These are phyloP conservation scores for Tylopilus balloui DNA, from an alignment of 768 basidiomycete genomes.

Conservation along the genomic window DNA sequence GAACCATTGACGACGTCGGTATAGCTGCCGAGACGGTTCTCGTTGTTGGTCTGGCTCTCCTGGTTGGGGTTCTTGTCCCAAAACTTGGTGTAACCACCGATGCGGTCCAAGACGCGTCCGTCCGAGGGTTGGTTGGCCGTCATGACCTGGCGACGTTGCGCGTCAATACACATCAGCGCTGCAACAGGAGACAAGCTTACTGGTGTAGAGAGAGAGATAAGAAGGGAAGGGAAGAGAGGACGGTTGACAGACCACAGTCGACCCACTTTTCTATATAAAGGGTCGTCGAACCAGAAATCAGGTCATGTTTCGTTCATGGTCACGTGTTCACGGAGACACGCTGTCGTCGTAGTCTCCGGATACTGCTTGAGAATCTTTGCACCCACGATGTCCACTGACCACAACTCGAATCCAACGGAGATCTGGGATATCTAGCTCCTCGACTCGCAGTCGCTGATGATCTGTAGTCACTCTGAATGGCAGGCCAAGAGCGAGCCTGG, in stretches of 20 bases:
- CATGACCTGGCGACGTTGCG: not conserved
- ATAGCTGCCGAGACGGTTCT: conserved; percentile 76
- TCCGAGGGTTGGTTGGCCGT: conserved; percentile 38
- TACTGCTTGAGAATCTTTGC: no score
- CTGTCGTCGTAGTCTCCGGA: no score
- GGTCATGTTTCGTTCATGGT: conserved; percentile 13
- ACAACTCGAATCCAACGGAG: no score
- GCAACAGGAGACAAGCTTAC: not conserved
- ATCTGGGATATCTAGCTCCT: no score
- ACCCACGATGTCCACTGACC: no score
- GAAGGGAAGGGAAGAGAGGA: not conserved
- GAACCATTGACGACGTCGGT: conserved; percentile 91
- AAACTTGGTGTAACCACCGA: conserved; percentile 83
- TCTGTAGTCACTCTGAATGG: no score
- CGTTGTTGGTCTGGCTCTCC: conserved; percentile 62
- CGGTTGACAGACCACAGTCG: not conserved
- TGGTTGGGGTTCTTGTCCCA: conserved; percentile 81
- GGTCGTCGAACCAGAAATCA: conserved; percentile 11
- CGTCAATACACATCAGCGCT: not conserved
- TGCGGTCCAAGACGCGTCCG: conserved; percentile 61
- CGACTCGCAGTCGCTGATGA: no score
- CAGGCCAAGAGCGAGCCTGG: no score
- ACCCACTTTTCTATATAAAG: conserved; percentile 15
- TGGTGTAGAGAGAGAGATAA: not conserved
- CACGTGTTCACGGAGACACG: conserved; percentile 3